phyloP scores from a whole-genome alignment of 805 yeast genomes.

The Candida germanica region DNA sequence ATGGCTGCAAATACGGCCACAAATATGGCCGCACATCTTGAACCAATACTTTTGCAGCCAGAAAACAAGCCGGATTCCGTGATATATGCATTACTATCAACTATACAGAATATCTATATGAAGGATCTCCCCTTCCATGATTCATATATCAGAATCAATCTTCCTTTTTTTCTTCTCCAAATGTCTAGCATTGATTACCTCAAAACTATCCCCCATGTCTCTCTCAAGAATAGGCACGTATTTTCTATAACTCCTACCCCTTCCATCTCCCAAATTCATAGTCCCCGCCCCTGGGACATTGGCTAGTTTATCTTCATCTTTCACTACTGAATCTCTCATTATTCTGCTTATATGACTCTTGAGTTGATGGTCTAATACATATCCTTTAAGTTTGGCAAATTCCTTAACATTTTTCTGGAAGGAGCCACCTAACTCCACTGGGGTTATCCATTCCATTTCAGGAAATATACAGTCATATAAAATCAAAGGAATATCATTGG shows the following conservation, averaged over 20 bases:
- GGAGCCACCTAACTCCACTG: conserved; percentile 24
- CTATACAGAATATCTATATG: too few species aligned
- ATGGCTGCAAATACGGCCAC: too few species aligned
- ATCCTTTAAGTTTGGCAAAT: conserved; percentile 43
- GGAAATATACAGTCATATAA: conserved; percentile 81
- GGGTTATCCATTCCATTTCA: conserved; percentile 63
- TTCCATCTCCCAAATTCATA: conserved; percentile 76
- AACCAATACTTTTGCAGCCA: too few species aligned
- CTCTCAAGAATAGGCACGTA: conserved; percentile 61
- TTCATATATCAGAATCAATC: too few species aligned
- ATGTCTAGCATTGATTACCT: conserved; percentile 65
- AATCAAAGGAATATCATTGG: conserved; percentile 82
- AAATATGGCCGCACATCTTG: too few species aligned
- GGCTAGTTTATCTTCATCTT: conserved; percentile 16
- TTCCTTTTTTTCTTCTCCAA: conserved; percentile 30
- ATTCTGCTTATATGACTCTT: conserved; percentile 52
- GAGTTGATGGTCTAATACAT: conserved; percentile 54
- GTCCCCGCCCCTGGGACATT: conserved; percentile 18
- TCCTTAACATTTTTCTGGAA: conserved; percentile 38
- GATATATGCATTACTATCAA: too few species aligned
- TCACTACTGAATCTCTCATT: conserved; percentile 38
- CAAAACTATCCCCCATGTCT: conserved; percentile 60
- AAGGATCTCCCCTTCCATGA: not conserved
- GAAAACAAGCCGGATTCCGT: too few species aligned
- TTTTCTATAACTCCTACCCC: conserved; percentile 53